phyloP scores from a whole-genome alignment of 345 rosid species.

The Murraya paniculata region DNA sequence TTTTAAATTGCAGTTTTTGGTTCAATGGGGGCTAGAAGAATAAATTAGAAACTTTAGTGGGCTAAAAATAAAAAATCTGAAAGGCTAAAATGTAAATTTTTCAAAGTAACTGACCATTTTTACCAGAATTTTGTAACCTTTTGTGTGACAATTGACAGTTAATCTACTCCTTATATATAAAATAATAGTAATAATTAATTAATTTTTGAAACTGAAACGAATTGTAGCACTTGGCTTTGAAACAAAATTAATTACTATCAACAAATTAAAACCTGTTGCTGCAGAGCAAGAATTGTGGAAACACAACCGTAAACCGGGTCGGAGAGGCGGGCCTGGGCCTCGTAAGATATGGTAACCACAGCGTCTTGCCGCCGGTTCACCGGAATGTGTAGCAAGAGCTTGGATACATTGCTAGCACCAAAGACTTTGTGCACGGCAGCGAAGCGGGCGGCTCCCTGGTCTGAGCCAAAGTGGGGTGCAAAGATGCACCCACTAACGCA shows the following conservation, averaged over 20 bases:
- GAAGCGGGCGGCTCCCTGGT: constrained; percentile 93
- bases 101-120: no score
- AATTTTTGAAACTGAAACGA: no score
- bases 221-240: background rate
- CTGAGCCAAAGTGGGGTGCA: constrained; percentile 87
- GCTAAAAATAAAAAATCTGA: no score
- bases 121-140: no score
- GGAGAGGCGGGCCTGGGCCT: constrained; percentile 95
- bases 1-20: no score
- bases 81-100: no score
- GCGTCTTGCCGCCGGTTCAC: constrained; percentile 84
- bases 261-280: constrained; percentile 64
- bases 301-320: constrained; percentile 96
- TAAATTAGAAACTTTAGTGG: no score
- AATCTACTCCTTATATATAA: no score
- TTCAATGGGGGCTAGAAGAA: no score
- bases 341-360: constrained; percentile 81
- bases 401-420: constrained; percentile 94
- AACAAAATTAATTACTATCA: background rate
- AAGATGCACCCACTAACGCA: constrained; percentile 91
- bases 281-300: constrained; percentile 86
- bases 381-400: constrained; percentile 79
- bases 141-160: no score
- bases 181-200: no score
- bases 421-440: constrained; percentile 97